A percentile compares a stretch with the other conserved stretches of the same genome.
Conservation (phyloP, 176 grass and related monocot species). For the Poa pratensis region DNA sequence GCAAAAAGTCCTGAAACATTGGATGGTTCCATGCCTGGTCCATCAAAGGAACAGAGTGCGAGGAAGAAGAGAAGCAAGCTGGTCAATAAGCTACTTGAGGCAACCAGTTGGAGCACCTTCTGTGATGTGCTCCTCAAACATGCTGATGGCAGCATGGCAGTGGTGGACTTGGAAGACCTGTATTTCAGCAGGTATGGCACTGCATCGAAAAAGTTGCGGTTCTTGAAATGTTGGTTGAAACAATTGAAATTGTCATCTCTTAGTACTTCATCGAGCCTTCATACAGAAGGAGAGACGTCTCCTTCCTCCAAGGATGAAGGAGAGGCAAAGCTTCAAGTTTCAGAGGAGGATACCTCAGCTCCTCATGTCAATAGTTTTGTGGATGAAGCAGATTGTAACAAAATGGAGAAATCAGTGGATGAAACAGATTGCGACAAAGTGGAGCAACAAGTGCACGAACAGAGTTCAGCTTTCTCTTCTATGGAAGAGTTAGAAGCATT, state of each 20-base stretch:
- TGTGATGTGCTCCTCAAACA: constrained; percentile 55
- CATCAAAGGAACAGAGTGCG: constrained; percentile 44
- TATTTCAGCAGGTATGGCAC: constrained; percentile 68
- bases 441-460: constrained; percentile 31
- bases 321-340: constrained; percentile 49
- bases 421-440: constrained; percentile 45
- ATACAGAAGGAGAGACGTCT: constrained; percentile 37
- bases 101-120: constrained; percentile 52
- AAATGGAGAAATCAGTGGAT: constrained; percentile 32
- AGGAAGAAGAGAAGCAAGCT: constrained; percentile 71
- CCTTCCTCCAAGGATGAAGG: constrained; percentile 53
- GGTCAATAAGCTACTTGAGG: constrained; percentile 59
- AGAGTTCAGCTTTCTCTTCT: constrained; percentile 49
- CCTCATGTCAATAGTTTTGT: constrained; percentile 20
- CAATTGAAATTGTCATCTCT: constrained; percentile 59
- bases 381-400: constrained; percentile 41
- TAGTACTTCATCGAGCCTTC: constrained; percentile 30
- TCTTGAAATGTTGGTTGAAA: constrained; percentile 95
- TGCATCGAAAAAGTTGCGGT: constrained; percentile 75
- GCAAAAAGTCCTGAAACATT: constrained; percentile 6
- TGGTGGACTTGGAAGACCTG: constrained; percentile 69
- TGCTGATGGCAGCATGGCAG: constrained; percentile 45
- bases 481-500: constrained; percentile 75
- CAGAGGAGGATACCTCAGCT: constrained; percentile 49
- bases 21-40: constrained; percentile 27